Evolutionary conservation across 257 asterid species (phyloP).

Genomic region (Przewalskia tangutica): DNA sequence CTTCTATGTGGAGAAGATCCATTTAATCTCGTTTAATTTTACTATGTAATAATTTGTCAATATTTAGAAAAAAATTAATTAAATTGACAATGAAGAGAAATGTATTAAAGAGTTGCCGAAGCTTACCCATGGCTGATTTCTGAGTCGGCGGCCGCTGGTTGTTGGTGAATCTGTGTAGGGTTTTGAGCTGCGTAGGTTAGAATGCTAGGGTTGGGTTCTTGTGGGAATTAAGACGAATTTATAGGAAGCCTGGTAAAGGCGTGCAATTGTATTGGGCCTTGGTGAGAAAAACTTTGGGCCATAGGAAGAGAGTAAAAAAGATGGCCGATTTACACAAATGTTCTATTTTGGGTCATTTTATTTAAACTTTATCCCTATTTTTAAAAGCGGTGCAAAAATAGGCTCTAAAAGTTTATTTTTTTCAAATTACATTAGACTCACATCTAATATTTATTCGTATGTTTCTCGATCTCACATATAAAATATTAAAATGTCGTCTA

Average conservation of each 20-base stretch:
- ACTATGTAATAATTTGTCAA: neutral
- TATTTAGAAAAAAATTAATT: neutral
- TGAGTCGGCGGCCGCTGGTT: conserved; percentile 8
- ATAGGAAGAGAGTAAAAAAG: neutral
- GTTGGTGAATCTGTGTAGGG: neutral
- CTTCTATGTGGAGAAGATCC: neutral
- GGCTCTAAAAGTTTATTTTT: too few relatives aligned
- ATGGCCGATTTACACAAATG: neutral
- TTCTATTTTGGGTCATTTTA: too few relatives aligned
- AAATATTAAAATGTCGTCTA: too few relatives aligned
- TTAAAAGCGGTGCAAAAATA: too few relatives aligned
- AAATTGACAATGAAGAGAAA: neutral
- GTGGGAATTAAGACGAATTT: neutral
- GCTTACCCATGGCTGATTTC: conserved; percentile 25
- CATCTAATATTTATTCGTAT: too few relatives aligned
- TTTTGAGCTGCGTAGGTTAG: neutral
- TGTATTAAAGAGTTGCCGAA: neutral
- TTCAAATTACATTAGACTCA: too few relatives aligned
- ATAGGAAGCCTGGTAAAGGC: neutral
- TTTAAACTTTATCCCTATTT: too few relatives aligned
- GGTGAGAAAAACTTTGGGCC: neutral
- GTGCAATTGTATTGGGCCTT: neutral
- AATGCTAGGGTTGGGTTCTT: conserved; percentile 9
- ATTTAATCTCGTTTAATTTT: neutral
- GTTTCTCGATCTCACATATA: too few relatives aligned